These are phyloP conservation scores for Sparassis latifolia DNA, from an alignment of 1,284 basidiomycete species.

Conservation along the genomic window DNA sequence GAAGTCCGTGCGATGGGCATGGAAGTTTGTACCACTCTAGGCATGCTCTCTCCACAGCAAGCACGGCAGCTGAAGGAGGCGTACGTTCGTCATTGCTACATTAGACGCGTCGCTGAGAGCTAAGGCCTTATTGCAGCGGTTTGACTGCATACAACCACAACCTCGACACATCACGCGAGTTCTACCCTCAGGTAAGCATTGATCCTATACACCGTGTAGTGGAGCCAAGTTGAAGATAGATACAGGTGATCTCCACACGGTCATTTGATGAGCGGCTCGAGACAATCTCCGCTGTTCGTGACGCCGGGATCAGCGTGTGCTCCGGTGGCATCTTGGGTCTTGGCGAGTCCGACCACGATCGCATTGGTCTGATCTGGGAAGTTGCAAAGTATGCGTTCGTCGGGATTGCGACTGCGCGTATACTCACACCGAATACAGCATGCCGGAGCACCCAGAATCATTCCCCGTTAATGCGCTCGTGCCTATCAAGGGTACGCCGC, in stretches of 20 bases:
- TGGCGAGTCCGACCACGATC: slow-evolving; percentile 87
- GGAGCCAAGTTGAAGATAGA: not conserved
- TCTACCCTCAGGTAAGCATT: slow-evolving; percentile 76
- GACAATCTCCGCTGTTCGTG: slow-evolving; percentile 86
- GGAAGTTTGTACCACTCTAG: slow-evolving; percentile 98
- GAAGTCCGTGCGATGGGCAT: slow-evolving; percentile 87
- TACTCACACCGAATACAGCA: slow-evolving; percentile 36
- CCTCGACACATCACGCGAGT: slow-evolving; percentile 95
- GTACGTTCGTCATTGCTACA: slow-evolving; percentile 34
- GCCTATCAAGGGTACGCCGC: slow-evolving; percentile 69
- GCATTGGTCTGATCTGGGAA: slow-evolving; percentile 93
- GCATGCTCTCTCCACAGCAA: slow-evolving; percentile 94
- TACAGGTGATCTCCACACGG: slow-evolving; percentile 88
- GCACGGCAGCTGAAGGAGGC: slow-evolving; percentile 92
- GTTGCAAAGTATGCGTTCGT: slow-evolving; percentile 66
- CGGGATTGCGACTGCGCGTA: not conserved
- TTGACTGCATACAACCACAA: slow-evolving; percentile 99
- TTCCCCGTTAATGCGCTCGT: slow-evolving; percentile 97
- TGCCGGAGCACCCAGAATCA: slow-evolving; percentile 94
- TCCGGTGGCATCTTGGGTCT: slow-evolving; percentile 95
- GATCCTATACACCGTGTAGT: not conserved
- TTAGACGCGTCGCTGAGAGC: not conserved
- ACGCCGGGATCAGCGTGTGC: slow-evolving; percentile 96
- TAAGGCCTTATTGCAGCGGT: slow-evolving; percentile 43
- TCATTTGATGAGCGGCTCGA: slow-evolving; percentile 91